A percentile compares a stretch with the other conserved stretches of the same genome.
These are phyloP conservation scores for Pittosporum tobira DNA, from an alignment of 129 eudicot genomes.

Conservation along the genomic window DNA sequence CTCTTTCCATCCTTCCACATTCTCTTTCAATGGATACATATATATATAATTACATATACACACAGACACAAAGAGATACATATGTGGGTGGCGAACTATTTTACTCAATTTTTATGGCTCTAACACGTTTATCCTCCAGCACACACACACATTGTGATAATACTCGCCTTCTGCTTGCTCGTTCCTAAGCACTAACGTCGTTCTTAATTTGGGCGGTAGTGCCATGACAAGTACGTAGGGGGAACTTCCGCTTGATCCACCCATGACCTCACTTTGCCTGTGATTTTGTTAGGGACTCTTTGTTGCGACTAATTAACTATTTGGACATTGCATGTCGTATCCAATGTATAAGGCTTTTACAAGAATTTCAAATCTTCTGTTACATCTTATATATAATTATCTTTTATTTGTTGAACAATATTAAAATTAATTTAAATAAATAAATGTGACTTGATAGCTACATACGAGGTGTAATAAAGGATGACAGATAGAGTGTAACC, in stretches of 20 bases:
- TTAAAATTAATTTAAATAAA: background rate
- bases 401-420: background rate
- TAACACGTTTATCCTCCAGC: slow-evolving; percentile 25
- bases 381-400: no score
- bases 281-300: background rate
- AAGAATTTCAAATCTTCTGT: background rate
- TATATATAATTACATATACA: background rate
- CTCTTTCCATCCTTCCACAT: background rate
- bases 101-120: slow-evolving; percentile 1
- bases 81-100: background rate
- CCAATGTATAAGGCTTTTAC: background rate
- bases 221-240: background rate
- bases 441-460: no score
- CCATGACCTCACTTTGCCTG: background rate
- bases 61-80: no score
- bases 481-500: no score
- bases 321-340: no score
- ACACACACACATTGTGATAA: no score
- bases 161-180: background rate
- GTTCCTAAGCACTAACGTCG: background rate
- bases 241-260: background rate
- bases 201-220: slow-evolving; percentile 10
- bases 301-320: background rate
- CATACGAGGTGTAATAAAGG: no score
- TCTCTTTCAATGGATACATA: background rate